phyloP scores from a whole-genome alignment of 2,329 filamentous ascomycete species.

The Colletotrichum gigasporum region DNA sequence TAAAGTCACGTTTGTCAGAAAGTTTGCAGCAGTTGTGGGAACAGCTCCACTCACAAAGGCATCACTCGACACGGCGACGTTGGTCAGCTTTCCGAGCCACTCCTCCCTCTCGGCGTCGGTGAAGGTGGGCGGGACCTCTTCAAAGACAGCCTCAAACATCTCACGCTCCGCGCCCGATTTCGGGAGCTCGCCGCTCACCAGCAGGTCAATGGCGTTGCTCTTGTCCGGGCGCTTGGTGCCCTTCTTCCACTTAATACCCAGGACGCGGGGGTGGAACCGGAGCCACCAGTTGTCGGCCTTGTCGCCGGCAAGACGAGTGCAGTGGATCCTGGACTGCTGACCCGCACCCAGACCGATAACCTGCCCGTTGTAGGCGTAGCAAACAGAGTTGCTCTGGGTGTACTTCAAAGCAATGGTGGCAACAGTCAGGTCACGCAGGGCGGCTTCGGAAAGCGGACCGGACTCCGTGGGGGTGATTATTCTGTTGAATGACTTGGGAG shows the following conservation, averaged over 20 bases:
- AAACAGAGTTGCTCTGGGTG: slow-evolving; percentile 98
- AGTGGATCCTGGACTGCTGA: slow-evolving; percentile 98
- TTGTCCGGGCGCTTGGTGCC: slow-evolving; percentile 96
- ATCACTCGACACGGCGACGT: slow-evolving; percentile 91
- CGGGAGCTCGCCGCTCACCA: slow-evolving; percentile 90
- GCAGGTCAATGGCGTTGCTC: slow-evolving; percentile 96
- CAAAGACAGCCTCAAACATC: slow-evolving; percentile 89
- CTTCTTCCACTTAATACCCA: slow-evolving; percentile 95
- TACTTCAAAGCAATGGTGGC: slow-evolving; percentile 98
- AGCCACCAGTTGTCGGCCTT: slow-evolving; percentile 99
- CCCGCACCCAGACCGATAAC: slow-evolving; percentile 94
- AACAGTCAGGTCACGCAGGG: slow-evolving; percentile 89
- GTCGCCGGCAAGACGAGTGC: slow-evolving; percentile 95
- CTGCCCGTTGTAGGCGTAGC: slow-evolving; percentile 94
- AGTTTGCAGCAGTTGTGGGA: not conserved
- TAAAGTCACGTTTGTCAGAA: slow-evolving; percentile 50
- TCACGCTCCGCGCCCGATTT: slow-evolving; percentile 84
- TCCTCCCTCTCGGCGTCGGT: slow-evolving; percentile 83
- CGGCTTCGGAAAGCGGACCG: slow-evolving; percentile 77
- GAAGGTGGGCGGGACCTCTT: slow-evolving; percentile 86
- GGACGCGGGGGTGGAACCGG: slow-evolving; percentile 91
- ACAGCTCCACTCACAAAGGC: slow-evolving; percentile 79
- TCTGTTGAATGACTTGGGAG: slow-evolving; percentile 83
- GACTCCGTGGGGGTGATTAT: slow-evolving; percentile 88
- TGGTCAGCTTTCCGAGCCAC: slow-evolving; percentile 84